phyloP scores from a whole-genome alignment of 805 yeast genomes.

The Torulaspora maleeae region DNA sequence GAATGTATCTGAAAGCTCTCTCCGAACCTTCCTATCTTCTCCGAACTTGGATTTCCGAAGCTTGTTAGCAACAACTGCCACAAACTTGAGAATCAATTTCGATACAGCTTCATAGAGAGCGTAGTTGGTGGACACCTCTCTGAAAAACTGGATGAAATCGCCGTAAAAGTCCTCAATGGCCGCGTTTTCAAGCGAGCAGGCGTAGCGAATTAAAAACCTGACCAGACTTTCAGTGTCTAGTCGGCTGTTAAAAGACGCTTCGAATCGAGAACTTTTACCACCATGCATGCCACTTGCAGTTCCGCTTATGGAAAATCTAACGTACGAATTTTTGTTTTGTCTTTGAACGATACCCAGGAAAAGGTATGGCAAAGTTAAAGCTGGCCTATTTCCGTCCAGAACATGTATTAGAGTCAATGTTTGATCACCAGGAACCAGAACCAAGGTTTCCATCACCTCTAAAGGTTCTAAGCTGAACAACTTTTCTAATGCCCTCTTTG shows the following conservation, averaged over 20 bases:
- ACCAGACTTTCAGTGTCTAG: constrained; percentile 45
- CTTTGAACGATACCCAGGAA: constrained; percentile 39
- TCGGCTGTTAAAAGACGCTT: constrained; percentile 46
- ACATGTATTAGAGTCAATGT: constrained; percentile 48
- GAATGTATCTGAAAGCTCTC: constrained; percentile 49
- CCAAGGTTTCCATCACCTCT: constrained; percentile 65
- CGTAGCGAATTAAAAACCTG: constrained; percentile 55
- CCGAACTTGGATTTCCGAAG: constrained; percentile 56
- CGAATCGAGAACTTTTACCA: constrained; percentile 18
- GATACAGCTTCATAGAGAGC: constrained; percentile 45
- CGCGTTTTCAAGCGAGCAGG: constrained; percentile 64
- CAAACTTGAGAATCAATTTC: constrained; percentile 50
- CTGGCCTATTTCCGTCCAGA: constrained; percentile 79
- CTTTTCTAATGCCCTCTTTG: constrained; percentile 60
- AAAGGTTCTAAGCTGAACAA: constrained; percentile 64
- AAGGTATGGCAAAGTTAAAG: constrained; percentile 63
- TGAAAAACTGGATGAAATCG: constrained; percentile 53
- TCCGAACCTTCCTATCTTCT: constrained; percentile 52
- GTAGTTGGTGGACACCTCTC: constrained; percentile 49
- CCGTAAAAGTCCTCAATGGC: constrained; percentile 76
- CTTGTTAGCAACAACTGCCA: constrained; percentile 51
- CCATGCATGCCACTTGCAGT: constrained; percentile 7
- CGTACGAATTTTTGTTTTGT: constrained; percentile 21
- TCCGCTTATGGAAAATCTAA: constrained; percentile 24
- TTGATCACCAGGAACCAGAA: constrained; percentile 35